A percentile compares a stretch with the other conserved stretches of the same genome.
These are phyloP conservation scores for Colletotrichum abscissum DNA, from an alignment of 2,329 filamentous ascomycete species.

Conservation along the genomic window DNA sequence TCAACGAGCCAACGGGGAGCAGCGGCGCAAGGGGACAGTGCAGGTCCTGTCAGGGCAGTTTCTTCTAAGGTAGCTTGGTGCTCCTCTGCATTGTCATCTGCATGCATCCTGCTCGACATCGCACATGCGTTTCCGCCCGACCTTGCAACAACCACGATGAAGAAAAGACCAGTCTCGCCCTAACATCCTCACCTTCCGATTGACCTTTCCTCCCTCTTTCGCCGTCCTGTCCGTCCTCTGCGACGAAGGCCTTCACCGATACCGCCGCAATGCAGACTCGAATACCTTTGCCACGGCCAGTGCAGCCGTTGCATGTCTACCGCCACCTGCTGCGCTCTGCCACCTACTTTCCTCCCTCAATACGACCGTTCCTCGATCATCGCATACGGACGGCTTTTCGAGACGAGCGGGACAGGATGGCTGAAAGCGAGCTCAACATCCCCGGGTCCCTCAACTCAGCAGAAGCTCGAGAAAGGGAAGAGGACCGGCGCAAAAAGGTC, in stretches of 20 bases:
- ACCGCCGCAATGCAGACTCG: slow-evolving; percentile 30
- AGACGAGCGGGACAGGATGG: slow-evolving; percentile 39
- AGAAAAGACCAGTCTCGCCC: background rate
- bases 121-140: slow-evolving; percentile 27
- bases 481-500: slow-evolving; percentile 18
- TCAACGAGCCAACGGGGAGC: background rate
- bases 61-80: background rate
- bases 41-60: background rate
- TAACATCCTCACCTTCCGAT: background rate
- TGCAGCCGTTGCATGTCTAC: slow-evolving; percentile 59
- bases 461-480: slow-evolving; percentile 3
- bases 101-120: slow-evolving; percentile 33
- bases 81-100: slow-evolving; percentile 18
- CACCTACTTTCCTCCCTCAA: slow-evolving; percentile 67
- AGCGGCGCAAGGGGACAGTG: background rate
- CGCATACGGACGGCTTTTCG: slow-evolving; percentile 59
- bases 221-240: background rate
- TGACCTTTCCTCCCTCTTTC: background rate
- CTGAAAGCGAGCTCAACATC: slow-evolving; percentile 48
- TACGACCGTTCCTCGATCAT: slow-evolving; percentile 55
- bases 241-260: background rate
- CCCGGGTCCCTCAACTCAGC: slow-evolving; percentile 55
- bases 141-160: background rate
- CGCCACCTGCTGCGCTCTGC: slow-evolving; percentile 70
- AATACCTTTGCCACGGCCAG: slow-evolving; percentile 48